A percentile compares a stretch with the other conserved stretches of the same genome.
Evolutionary conservation across 345 rosid genomes (phyloP).

Genomic region (Pugionium cornutum): DNA sequence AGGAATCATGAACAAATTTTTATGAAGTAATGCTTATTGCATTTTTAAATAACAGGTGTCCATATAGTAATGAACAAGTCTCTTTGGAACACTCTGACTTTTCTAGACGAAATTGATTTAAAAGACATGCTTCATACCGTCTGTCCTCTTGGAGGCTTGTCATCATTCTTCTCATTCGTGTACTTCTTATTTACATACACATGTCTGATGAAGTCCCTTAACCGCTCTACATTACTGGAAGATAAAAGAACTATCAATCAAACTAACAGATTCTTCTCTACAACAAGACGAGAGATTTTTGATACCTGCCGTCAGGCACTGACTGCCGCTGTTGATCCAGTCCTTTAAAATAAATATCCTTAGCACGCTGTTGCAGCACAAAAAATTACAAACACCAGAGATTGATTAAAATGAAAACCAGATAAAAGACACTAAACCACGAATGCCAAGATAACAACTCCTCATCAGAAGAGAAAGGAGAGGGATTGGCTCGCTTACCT

Average conservation of each 20-base stretch:
- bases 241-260: slow-evolving; percentile 38
- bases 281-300: slow-evolving; percentile 40
- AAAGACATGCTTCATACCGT: slow-evolving; percentile 50
- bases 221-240: slow-evolving; percentile 76
- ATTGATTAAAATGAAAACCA: slow-evolving; percentile 19
- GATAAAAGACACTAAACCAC: neutral
- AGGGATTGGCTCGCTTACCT: slow-evolving; percentile 49
- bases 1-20: neutral
- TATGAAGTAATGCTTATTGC: neutral
- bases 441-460: slow-evolving; percentile 16
- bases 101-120: neutral
- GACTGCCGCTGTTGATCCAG: slow-evolving; percentile 80
- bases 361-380: slow-evolving; percentile 60
- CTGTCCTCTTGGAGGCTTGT: slow-evolving; percentile 75
- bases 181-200: slow-evolving; percentile 85
- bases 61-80: neutral
- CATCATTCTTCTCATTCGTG: slow-evolving; percentile 66
- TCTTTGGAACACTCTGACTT: neutral
- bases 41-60: neutral
- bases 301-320: slow-evolving; percentile 80
- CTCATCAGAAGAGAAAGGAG: neutral
- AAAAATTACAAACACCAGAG: neutral
- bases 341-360: slow-evolving; percentile 83
- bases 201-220: slow-evolving; percentile 87
- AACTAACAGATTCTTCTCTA: slow-evolving; percentile 6